These are phyloP conservation scores for Pestalotiopsis sp. DNA, from an alignment of 2,329 filamentous ascomycete genomes.

Conservation along the genomic window DNA sequence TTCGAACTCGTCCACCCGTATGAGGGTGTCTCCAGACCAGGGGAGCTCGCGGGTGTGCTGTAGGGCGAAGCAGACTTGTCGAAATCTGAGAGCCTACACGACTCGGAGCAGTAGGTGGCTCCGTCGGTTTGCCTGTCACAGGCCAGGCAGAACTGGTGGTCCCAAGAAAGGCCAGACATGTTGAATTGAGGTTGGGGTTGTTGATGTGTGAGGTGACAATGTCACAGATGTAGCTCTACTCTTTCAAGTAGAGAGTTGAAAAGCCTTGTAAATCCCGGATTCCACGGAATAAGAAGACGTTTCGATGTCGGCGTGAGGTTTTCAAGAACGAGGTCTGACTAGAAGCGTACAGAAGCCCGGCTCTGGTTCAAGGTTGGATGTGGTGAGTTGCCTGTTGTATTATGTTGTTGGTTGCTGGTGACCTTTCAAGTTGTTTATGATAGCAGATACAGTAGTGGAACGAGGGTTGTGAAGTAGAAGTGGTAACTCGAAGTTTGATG, in stretches of 20 bases:
- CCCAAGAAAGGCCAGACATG: conserved; percentile 68
- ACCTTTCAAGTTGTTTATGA: neutral
- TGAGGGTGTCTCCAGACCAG: conserved; percentile 51
- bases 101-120: conserved; percentile 88
- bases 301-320: neutral
- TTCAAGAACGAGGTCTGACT: neutral
- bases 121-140: conserved; percentile 88
- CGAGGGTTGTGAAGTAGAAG: neutral
- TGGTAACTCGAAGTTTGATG: conserved; percentile 1
- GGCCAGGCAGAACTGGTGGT: conserved; percentile 89
- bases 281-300: neutral
- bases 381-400: neutral
- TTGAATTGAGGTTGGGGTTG: conserved; percentile 22
- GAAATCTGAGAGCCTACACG: conserved; percentile 85
- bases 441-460: neutral
- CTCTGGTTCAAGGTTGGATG: neutral
- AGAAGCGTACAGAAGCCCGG: neutral
- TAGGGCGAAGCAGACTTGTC: conserved; percentile 65
- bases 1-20: conserved; percentile 51
- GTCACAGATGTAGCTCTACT: neutral
- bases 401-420: neutral
- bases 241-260: neutral
- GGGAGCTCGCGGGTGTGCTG: conserved; percentile 61
- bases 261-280: neutral
- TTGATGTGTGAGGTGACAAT: neutral